These are phyloP conservation scores for Aspergillus sp. DNA, from an alignment of 2,329 filamentous ascomycete species.

Conservation along the genomic window DNA sequence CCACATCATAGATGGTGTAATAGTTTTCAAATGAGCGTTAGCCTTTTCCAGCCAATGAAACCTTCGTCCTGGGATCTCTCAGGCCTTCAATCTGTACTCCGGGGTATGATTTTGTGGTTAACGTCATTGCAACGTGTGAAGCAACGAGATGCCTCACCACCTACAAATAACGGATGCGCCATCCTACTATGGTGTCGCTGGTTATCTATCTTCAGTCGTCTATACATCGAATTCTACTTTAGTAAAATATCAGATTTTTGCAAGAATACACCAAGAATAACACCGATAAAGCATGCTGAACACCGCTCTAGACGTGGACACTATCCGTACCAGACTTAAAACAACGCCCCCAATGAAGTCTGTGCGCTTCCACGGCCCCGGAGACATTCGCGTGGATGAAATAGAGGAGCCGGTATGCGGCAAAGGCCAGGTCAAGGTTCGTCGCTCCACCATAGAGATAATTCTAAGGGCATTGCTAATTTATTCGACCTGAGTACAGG, in stretches of 20 bases:
- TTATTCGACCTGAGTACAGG: constrained; percentile 5
- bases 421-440: constrained; percentile 50
- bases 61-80: neutral
- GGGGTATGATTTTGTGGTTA: neutral
- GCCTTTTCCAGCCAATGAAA: neutral
- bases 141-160: neutral
- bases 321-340: constrained; percentile 2
- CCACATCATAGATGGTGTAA: constrained; percentile 6
- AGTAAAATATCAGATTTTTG: neutral
- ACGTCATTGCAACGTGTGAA: constrained; percentile 2
- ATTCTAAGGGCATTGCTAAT: neutral
- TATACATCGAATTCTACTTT: neutral
- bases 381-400: constrained; percentile 35
- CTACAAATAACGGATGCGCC: neutral
- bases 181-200: neutral
- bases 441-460: neutral
- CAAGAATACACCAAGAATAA: neutral
- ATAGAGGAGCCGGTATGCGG: constrained; percentile 40
- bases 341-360: constrained; percentile 27
- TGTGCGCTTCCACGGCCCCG: constrained; percentile 34
- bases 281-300: constrained; percentile 1
- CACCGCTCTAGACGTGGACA: constrained; percentile 4
- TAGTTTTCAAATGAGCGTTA: constrained; percentile 1
- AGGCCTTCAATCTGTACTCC: neutral
- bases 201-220: neutral